Conservation (phyloP, 371 early-diverging fungal genomes). For the Mucor plumbeus region DNA sequence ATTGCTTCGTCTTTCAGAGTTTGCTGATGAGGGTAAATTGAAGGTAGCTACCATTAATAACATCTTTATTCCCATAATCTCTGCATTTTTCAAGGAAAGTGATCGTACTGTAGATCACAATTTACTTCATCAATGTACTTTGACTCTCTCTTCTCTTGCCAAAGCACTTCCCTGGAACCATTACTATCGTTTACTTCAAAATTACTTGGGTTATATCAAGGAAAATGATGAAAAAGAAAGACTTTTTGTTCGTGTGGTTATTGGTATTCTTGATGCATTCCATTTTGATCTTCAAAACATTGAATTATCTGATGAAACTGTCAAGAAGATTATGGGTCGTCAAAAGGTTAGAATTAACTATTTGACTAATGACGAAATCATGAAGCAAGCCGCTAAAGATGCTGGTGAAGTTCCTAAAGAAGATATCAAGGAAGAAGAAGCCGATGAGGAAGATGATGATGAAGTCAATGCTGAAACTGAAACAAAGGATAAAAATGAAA, state of each 20-base stretch:
- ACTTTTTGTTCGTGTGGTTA: slow-evolving; percentile 77
- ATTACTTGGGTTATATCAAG: slow-evolving; percentile 71
- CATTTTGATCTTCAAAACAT: slow-evolving; percentile 81
- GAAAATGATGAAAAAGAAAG: slow-evolving; percentile 73
- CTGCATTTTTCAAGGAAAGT: slow-evolving; percentile 82
- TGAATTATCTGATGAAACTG: slow-evolving; percentile 52
- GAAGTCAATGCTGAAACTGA: slow-evolving; percentile 21
- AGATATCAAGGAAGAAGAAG: slow-evolving; percentile 26
- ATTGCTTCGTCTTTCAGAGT: slow-evolving; percentile 73
- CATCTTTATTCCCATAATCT: slow-evolving; percentile 86
- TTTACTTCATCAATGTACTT: slow-evolving; percentile 80
- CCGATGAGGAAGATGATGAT: slow-evolving; percentile 14
- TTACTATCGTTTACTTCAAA: slow-evolving; percentile 78
- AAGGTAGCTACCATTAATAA: slow-evolving; percentile 64
- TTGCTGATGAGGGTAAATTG: slow-evolving; percentile 45
- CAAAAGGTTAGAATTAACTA: slow-evolving; percentile 55
- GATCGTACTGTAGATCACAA: slow-evolving; percentile 73
- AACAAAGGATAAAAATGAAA: slow-evolving; percentile 52
- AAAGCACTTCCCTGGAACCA: slow-evolving; percentile 79
- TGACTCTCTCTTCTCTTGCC: slow-evolving; percentile 74
- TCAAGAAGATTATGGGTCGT: slow-evolving; percentile 43
- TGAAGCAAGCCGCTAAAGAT: slow-evolving; percentile 40
- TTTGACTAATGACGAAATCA: slow-evolving; percentile 37
- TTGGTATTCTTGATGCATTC: slow-evolving; percentile 87
- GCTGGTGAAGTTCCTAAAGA: slow-evolving; percentile 31